Evolutionary conservation across 2,329 filamentous ascomycete species (phyloP).

Genomic region (Aureobasidium melanogenum): DNA sequence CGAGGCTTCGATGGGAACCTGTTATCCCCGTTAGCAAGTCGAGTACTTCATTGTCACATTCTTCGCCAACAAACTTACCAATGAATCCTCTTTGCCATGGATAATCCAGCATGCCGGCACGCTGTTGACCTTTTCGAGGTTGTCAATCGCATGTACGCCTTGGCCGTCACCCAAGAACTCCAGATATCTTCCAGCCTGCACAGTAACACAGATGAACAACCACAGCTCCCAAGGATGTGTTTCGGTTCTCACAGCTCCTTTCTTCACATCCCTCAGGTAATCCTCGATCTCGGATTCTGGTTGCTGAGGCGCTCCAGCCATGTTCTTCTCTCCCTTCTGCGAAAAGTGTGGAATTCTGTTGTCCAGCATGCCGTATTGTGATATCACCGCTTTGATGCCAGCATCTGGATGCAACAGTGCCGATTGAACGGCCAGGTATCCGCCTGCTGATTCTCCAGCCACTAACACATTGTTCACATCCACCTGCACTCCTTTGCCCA

Average conservation of each 20-base stretch:
- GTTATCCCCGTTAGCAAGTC: not conserved
- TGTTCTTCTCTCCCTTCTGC: constrained; percentile 9
- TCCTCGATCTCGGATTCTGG: not conserved
- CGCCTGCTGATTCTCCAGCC: constrained; percentile 31
- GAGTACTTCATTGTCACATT: not conserved
- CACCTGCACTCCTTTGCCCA: constrained; percentile 13
- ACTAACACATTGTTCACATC: constrained; percentile 25
- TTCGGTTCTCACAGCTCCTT: constrained; percentile 12
- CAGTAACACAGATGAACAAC: constrained; percentile 15
- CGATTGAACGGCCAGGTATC: constrained; percentile 29
- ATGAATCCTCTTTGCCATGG: constrained; percentile 27
- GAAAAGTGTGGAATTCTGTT: constrained; percentile 17
- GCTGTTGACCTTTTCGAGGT: constrained; percentile 20
- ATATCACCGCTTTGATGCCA: constrained; percentile 23
- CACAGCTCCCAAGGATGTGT: constrained; percentile 12
- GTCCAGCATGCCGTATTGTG: constrained; percentile 28
- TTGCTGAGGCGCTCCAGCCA: constrained; percentile 11
- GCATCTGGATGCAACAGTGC: constrained; percentile 9
- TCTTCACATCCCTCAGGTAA: constrained; percentile 12
- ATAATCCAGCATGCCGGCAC: constrained; percentile 26
- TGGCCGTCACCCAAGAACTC: constrained; percentile 14
- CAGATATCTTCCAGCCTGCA: constrained; percentile 15
- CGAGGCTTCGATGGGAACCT: constrained; percentile 22
- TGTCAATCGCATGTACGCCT: constrained; percentile 22
- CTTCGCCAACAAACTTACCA: constrained; percentile 6